These are phyloP conservation scores for Fremontodendron californicum DNA, from an alignment of 345 rosid genomes.

Conservation along the genomic window DNA sequence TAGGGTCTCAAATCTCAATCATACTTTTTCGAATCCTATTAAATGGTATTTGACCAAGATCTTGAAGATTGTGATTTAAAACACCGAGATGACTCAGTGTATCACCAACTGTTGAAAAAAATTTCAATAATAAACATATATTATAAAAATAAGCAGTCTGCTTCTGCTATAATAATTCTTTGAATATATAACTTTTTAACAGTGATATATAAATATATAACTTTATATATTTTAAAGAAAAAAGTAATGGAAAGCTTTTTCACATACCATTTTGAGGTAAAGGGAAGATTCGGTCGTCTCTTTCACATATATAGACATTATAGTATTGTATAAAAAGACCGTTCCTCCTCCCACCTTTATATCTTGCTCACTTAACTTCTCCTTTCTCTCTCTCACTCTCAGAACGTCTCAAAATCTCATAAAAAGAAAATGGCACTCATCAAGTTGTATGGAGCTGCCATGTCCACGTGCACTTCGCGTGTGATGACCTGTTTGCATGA, in stretches of 20 bases:
- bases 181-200: no score
- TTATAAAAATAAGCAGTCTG: no score
- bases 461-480: slow-evolving; percentile 66
- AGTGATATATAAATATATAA: no score
- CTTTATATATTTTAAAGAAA: background rate
- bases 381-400: background rate
- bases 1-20: background rate
- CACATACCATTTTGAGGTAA: background rate
- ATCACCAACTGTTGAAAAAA: background rate
- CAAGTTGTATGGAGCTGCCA: slow-evolving; percentile 56
- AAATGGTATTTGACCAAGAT: background rate
- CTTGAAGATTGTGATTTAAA: background rate
- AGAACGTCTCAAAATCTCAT: background rate
- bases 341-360: background rate
- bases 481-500: slow-evolving; percentile 67
- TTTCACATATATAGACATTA: background rate
- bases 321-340: background rate
- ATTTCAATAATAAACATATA: background rate
- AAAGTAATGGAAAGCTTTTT: background rate
- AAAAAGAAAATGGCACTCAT: slow-evolving; percentile 53
- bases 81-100: background rate
- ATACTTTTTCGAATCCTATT: background rate
- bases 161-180: no score
- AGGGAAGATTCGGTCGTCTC: background rate
- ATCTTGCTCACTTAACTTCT: background rate